Conservation (phyloP, 495 filamentous ascomycete genomes). For the Neurospora cerealis region DNA sequence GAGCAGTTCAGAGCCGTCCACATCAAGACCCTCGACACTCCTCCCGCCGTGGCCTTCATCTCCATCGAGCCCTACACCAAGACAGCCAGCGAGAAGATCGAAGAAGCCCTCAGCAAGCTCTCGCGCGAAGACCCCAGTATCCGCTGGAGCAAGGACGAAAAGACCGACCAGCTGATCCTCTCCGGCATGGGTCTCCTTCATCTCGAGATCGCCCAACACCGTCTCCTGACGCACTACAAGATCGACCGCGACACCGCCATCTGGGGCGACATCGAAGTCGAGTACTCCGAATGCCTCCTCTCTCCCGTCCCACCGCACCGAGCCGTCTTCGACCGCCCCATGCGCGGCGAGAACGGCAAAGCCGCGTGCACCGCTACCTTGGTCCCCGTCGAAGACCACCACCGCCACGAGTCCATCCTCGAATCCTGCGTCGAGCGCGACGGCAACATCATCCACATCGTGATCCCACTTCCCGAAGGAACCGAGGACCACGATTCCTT, state of each 20-base stretch:
- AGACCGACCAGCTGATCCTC: constrained; percentile 85
- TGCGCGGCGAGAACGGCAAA: constrained; percentile 69
- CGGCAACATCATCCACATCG: constrained; percentile 53
- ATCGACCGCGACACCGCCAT: constrained; percentile 54
- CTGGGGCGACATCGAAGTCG: constrained; percentile 92
- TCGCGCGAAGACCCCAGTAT: constrained; percentile 90
- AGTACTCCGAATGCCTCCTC: constrained; percentile 75
- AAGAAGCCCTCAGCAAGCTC: constrained; percentile 63
- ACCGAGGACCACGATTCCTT: constrained; percentile 26
- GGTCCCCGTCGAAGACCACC: constrained; percentile 44
- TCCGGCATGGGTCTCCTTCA: constrained; percentile 98
- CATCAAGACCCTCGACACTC: constrained; percentile 78
- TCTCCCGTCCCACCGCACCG: constrained; percentile 41
- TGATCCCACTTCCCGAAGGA: constrained; percentile 26
- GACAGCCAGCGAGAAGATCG: constrained; percentile 65
- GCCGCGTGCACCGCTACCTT: constrained; percentile 64
- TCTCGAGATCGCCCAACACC: constrained; percentile 84
- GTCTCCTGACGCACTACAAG: constrained; percentile 81
- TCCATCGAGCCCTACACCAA: constrained; percentile 78
- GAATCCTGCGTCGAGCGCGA: constrained; percentile 30
- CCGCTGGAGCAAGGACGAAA: constrained; percentile 74
- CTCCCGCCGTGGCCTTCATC: constrained; percentile 92
- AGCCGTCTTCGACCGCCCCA: constrained; percentile 61
- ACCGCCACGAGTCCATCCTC: constrained; percentile 21
- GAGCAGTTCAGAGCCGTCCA: constrained; percentile 64